These are phyloP conservation scores for Candida tibetensis DNA, from an alignment of 805 yeast genomes.

Conservation along the genomic window DNA sequence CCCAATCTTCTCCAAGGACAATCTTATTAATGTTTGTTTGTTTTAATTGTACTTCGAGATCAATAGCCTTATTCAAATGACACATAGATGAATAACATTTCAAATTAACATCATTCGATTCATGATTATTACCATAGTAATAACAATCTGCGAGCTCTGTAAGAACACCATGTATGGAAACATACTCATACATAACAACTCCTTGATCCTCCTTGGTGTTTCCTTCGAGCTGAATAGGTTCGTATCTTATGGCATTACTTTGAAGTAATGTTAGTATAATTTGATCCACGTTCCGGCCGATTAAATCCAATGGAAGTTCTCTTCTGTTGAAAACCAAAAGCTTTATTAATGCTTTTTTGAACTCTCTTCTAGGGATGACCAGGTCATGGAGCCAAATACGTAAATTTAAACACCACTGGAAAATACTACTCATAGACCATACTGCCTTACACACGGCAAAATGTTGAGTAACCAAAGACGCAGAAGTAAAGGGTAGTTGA, in stretches of 20 bases:
- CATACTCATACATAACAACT: conserved; percentile 16
- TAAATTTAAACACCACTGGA: conserved; percentile 53
- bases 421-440: conserved; percentile 47
- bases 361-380: conserved; percentile 48
- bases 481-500: conserved; percentile 54
- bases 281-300: conserved; percentile 50
- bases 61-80: conserved; percentile 27
- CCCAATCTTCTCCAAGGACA: conserved; percentile 53
- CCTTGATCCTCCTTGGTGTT: conserved; percentile 5
- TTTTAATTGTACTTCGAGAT: conserved; percentile 21
- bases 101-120: conserved; percentile 14
- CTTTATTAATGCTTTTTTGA: conserved; percentile 50
- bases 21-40: conserved; percentile 20
- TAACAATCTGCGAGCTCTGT: conserved; percentile 48
- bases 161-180: conserved; percentile 38
- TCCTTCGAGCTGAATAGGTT: conserved; percentile 3
- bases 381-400: conserved; percentile 53
- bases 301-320: conserved; percentile 47
- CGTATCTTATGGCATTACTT: conserved; percentile 41
- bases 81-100: conserved; percentile 36
- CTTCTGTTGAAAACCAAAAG: conserved; percentile 51
- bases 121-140: conserved; percentile 24
- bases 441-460: conserved; percentile 46
- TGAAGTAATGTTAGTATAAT: conserved; percentile 42
- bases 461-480: conserved; percentile 47